These are phyloP conservation scores for Globisporangium radiosum DNA, from an alignment of 352 stramenopile genomes.

Conservation along the genomic window DNA sequence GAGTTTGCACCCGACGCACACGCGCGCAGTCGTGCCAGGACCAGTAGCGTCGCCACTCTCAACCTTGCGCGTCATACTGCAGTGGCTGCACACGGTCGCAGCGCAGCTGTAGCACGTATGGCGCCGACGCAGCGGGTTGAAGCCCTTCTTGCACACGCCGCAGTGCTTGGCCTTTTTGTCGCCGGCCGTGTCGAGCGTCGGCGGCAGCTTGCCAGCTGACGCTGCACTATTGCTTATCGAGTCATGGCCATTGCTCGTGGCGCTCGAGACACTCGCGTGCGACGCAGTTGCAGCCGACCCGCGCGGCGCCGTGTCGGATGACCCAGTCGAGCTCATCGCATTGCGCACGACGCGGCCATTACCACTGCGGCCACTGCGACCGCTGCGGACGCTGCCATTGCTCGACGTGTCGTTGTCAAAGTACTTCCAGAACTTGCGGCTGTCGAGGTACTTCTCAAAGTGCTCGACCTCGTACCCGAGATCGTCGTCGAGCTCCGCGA, in stretches of 20 bases:
- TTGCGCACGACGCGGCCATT: slow-evolving; percentile 14
- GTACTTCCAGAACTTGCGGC: slow-evolving; percentile 77
- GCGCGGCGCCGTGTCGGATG: slow-evolving; percentile 2
- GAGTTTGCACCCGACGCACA: slow-evolving; percentile 81
- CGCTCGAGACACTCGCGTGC: slow-evolving; percentile 8
- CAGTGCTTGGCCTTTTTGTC: slow-evolving; percentile 72
- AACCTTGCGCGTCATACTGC: slow-evolving; percentile 57
- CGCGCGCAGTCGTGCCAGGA: slow-evolving; percentile 40
- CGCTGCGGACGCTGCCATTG: slow-evolving; percentile 16
- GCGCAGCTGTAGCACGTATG: slow-evolving; percentile 73
- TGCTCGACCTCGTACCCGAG: slow-evolving; percentile 60
- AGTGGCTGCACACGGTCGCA: slow-evolving; percentile 71
- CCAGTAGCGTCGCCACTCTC: slow-evolving; percentile 28
- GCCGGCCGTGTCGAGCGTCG: slow-evolving; percentile 7
- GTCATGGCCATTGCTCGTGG: background rate
- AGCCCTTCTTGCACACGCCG: slow-evolving; percentile 74
- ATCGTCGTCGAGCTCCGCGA: slow-evolving; percentile 52
- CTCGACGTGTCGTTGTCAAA: slow-evolving; percentile 36
- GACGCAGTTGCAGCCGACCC: slow-evolving; percentile 9
- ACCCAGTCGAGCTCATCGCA: slow-evolving; percentile 20
- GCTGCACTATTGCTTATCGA: background rate
- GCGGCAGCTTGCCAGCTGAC: background rate
- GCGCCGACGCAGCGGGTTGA: slow-evolving; percentile 71
- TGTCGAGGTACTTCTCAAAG: slow-evolving; percentile 80
- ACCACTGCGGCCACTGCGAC: slow-evolving; percentile 1